Evolutionary conservation across 371 early-diverging fungal genomes (phyloP).

Genomic region (Mucor sp.): DNA sequence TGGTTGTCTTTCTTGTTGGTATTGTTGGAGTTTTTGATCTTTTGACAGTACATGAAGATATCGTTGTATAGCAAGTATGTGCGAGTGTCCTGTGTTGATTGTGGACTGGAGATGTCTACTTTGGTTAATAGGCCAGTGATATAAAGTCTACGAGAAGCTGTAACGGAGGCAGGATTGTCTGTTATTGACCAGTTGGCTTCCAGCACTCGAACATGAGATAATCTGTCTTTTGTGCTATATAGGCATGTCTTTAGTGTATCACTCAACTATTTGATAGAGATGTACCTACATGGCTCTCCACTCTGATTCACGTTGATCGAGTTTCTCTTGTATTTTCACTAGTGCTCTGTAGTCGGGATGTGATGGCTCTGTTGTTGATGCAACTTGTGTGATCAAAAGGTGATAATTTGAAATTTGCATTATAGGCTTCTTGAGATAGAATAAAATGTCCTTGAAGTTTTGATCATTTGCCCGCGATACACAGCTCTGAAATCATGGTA

Average conservation of each 20-base stretch:
- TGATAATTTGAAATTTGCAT: not conserved
- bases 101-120: conserved; percentile 17
- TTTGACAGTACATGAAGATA: conserved; percentile 18
- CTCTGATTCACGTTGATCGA: conserved; percentile 2
- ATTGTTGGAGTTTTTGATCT: conserved; percentile 2
- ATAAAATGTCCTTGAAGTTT: conserved; percentile 6
- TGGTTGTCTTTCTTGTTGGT: not conserved
- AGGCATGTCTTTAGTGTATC: not conserved
- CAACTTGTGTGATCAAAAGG: conserved; percentile 10
- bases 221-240: conserved; percentile 21
- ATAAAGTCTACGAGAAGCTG: conserved; percentile 14
- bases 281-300: conserved; percentile 17
- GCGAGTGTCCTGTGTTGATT: conserved; percentile 13
- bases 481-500: not conserved
- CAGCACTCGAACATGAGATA: conserved; percentile 18
- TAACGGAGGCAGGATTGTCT: conserved; percentile 20
- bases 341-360: conserved; percentile 23
- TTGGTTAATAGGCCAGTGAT: conserved; percentile 9
- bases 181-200: conserved; percentile 14
- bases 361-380: conserved; percentile 14
- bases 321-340: conserved; percentile 6
- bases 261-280: not conserved
- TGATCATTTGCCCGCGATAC: not conserved
- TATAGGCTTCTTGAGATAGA: conserved; percentile 19
- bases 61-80: conserved; percentile 27